phyloP scores from a whole-genome alignment of 1,284 basidiomycete species.

The Tranzscheliella williamsii region DNA sequence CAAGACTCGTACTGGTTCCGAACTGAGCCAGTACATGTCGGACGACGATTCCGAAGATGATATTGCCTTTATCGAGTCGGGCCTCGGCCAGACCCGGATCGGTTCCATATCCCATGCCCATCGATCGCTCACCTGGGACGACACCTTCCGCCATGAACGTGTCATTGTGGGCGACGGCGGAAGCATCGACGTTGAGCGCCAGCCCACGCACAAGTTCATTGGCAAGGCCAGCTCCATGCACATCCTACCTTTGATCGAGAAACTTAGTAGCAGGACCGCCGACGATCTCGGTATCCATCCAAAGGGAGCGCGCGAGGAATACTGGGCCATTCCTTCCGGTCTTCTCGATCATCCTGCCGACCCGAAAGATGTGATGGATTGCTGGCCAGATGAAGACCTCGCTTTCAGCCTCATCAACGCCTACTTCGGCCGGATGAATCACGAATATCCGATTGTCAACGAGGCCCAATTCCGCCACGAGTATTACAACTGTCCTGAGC shows the following conservation, averaged over 20 bases:
- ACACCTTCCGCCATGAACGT: constrained; percentile 11
- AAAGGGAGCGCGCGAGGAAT: constrained; percentile 23
- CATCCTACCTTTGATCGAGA: constrained; percentile 38
- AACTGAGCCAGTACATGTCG: constrained; percentile 1
- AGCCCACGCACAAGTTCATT: constrained; percentile 31
- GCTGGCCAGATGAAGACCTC: constrained; percentile 45
- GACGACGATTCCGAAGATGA: constrained; percentile 47
- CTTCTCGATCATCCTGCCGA: constrained; percentile 17
- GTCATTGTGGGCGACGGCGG: constrained; percentile 6
- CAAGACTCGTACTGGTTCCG: constrained; percentile 12
- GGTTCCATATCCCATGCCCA: neutral
- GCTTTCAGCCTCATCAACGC: constrained; percentile 34
- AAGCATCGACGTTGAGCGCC: neutral
- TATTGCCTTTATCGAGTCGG: constrained; percentile 32
- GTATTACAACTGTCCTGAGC: constrained; percentile 13
- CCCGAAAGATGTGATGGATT: neutral
- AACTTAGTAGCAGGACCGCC: constrained; percentile 16
- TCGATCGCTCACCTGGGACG: neutral
- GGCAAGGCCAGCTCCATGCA: constrained; percentile 51
- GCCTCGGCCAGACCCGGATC: constrained; percentile 5
- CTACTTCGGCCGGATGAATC: constrained; percentile 43
- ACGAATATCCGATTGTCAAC: constrained; percentile 46
- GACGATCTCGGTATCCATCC: constrained; percentile 16
- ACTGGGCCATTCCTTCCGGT: constrained; percentile 26
- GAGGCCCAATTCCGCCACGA: constrained; percentile 38